phyloP scores from a whole-genome alignment of 768 basidiomycete genomes.

The Lentinula sp. region DNA sequence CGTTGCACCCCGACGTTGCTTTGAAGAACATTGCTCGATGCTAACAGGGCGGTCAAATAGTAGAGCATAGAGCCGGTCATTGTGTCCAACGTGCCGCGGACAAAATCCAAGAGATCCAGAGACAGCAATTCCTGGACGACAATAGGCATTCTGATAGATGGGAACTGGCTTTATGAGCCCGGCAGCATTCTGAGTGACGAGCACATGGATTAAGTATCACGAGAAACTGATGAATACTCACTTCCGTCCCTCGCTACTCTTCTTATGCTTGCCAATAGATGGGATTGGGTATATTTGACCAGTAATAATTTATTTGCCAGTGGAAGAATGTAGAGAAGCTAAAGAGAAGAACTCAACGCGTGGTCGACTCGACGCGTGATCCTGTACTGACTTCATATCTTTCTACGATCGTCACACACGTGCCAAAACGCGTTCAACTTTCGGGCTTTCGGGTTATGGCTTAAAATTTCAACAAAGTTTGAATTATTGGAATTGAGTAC shows the following conservation, averaged over 20 bases:
- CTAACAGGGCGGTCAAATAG: constrained; percentile 39
- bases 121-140: constrained; percentile 21
- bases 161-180: not conserved
- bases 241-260: not conserved
- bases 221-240: not conserved
- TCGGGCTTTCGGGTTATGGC: no score
- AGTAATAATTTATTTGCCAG: not conserved
- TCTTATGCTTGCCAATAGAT: not conserved
- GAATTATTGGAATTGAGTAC: no score
- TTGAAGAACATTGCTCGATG: constrained; percentile 24
- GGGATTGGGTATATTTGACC: not conserved
- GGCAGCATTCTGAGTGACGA: not conserved
- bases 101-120: constrained; percentile 30
- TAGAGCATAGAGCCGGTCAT: constrained; percentile 31
- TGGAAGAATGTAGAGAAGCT: no score
- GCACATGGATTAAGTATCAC: not conserved
- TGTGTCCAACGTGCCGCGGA: constrained; percentile 27
- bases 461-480: no score
- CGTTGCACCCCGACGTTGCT: constrained; percentile 19
- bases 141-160: constrained; percentile 21
- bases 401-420: no score
- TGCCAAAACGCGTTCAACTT: no score
- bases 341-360: no score
- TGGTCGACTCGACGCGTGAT: no score
- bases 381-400: no score